Evolutionary conservation across 169 alveolate genomes (phyloP).

Genomic region (Eimeria falciformis): DNA sequence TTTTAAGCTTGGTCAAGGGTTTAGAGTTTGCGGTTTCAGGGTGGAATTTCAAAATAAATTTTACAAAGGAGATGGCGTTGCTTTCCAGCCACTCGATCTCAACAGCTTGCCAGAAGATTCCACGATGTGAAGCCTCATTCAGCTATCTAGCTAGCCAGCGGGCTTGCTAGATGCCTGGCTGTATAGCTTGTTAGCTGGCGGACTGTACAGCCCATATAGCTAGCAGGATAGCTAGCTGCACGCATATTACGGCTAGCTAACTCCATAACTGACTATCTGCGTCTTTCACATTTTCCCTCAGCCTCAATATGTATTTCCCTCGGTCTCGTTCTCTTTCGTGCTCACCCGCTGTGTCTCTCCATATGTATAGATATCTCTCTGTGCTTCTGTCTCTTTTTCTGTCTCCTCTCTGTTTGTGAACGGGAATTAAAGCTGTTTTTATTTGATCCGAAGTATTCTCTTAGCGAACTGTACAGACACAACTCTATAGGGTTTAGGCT

Average conservation of each 20-base stretch:
- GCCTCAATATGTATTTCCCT: too few species aligned
- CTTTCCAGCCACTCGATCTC: constrained; percentile 90
- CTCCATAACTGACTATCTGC: too few species aligned
- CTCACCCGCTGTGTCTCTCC: too few species aligned
- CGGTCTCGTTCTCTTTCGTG: too few species aligned
- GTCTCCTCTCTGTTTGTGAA: neutral
- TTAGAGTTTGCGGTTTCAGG: constrained; percentile 11
- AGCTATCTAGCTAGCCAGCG: neutral
- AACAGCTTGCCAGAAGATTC: constrained; percentile 9
- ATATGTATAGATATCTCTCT: too few species aligned
- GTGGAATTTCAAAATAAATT: constrained; percentile 99
- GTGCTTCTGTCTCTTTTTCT: too few species aligned
- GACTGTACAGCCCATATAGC: neutral
- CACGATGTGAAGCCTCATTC: too few species aligned
- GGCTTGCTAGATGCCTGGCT: neutral
- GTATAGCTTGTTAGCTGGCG: too few species aligned
- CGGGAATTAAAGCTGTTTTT: neutral
- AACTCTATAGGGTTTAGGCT: too few species aligned
- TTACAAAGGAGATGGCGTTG: constrained; percentile 98
- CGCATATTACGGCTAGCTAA: neutral
- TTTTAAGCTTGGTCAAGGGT: neutral
- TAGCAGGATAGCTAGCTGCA: neutral
- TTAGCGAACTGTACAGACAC: too few species aligned
- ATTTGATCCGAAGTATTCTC: neutral
- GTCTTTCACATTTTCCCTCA: too few species aligned